These are phyloP conservation scores for Arachnopeziza araneosa DNA, from an alignment of 2,329 filamentous ascomycete species.

Conservation along the genomic window DNA sequence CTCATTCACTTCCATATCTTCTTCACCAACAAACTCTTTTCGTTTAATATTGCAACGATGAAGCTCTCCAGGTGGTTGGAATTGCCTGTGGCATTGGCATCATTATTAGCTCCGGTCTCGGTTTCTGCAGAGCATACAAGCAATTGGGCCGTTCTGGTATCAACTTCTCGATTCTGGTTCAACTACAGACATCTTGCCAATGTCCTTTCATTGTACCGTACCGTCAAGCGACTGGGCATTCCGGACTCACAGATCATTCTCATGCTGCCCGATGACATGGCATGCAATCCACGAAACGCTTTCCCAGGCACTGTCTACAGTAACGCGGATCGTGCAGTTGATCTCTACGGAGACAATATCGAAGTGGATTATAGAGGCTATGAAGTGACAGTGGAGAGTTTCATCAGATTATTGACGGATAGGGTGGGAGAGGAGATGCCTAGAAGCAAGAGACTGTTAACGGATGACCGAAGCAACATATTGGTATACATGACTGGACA, in stretches of 20 bases:
- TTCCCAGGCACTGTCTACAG: conserved; percentile 98
- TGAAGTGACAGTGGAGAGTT: conserved; percentile 98
- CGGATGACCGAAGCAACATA: conserved; percentile 93
- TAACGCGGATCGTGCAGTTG: conserved; percentile 91
- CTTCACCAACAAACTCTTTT: not conserved
- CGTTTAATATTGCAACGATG: conserved; percentile 34
- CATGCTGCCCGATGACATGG: conserved; percentile 99
- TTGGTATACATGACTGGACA: conserved; percentile 99
- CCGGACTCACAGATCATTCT: conserved; percentile 98
- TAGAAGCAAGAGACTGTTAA: conserved; percentile 85
- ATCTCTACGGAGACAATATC: conserved; percentile 97
- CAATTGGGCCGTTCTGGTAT: conserved; percentile 99
- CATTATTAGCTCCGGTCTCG: conserved; percentile 38
- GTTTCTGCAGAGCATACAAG: conserved; percentile 74
- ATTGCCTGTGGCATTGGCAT: conserved; percentile 41
- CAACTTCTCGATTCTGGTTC: conserved; percentile 99
- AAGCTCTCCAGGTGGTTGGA: conserved; percentile 39
- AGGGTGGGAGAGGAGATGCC: conserved; percentile 93
- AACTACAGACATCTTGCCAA: conserved; percentile 99
- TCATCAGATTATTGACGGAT: conserved; percentile 91
- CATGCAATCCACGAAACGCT: conserved; percentile 96
- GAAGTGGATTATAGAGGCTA: conserved; percentile 98
- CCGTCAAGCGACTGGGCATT: conserved; percentile 94
- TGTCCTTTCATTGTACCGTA: conserved; percentile 94
- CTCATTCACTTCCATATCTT: not conserved